These are phyloP conservation scores for Madurella fahalii DNA, from an alignment of 2,329 filamentous ascomycete genomes.

Conservation along the genomic window DNA sequence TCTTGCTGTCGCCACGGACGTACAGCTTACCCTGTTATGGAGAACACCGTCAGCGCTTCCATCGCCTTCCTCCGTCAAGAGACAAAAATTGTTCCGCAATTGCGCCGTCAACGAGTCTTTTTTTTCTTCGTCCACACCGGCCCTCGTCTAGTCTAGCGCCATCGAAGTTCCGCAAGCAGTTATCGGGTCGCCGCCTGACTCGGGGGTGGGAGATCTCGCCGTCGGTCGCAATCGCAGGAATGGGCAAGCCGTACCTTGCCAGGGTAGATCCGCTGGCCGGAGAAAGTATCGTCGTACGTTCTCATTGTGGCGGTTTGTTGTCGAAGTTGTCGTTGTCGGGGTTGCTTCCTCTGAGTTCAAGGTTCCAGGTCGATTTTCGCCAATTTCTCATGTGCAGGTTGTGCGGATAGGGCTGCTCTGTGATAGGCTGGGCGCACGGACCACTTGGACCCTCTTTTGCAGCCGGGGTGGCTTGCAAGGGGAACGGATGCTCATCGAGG, in stretches of 20 bases:
- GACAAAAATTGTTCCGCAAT: slow-evolving; percentile 3
- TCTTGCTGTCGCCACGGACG: slow-evolving; percentile 99
- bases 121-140: slow-evolving; percentile 14
- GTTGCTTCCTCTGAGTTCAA: slow-evolving; percentile 27
- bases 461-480: not conserved
- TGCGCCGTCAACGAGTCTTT: slow-evolving; percentile 5
- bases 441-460: slow-evolving; percentile 11
- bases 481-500: too few relatives aligned
- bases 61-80: not conserved
- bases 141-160: slow-evolving; percentile 15
- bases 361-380: slow-evolving; percentile 27
- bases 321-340: slow-evolving; percentile 31
- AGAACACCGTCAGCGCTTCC: slow-evolving; percentile 28
- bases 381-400: slow-evolving; percentile 29
- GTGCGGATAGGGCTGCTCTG: slow-evolving; percentile 29
- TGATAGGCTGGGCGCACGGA: slow-evolving; percentile 24
- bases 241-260: slow-evolving; percentile 53
- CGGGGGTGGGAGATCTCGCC: slow-evolving; percentile 25
- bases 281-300: slow-evolving; percentile 64
- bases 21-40: slow-evolving; percentile 92
- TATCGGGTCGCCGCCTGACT: slow-evolving; percentile 11
- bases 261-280: slow-evolving; percentile 64
- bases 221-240: slow-evolving; percentile 14
- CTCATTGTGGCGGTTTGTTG: slow-evolving; percentile 53
- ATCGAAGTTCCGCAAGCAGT: slow-evolving; percentile 2